A percentile compares a stretch with the other conserved stretches of the same genome.
These are phyloP conservation scores for Zarea fungicola DNA, from an alignment of 2,329 filamentous ascomycete species.

Conservation along the genomic window DNA sequence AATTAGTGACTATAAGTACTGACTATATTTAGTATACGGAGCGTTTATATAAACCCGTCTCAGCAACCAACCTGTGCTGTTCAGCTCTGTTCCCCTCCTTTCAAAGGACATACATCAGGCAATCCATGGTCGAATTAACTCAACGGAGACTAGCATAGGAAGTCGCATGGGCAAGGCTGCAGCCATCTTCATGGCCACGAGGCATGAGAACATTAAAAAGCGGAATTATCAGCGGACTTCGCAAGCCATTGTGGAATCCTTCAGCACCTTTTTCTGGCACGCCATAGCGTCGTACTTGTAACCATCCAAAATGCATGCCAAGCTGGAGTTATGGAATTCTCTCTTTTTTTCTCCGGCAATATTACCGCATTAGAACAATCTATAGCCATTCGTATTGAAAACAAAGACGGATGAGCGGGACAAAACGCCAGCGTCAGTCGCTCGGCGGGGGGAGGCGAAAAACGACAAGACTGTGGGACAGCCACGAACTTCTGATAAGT, in stretches of 20 bases:
- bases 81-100: constrained; percentile 5
- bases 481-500: no score
- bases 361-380: no score
- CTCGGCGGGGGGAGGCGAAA: background rate
- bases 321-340: background rate
- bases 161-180: constrained; percentile 11
- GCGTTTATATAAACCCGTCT: background rate
- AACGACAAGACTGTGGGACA: constrained; percentile 1
- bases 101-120: background rate
- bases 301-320: background rate
- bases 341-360: no score
- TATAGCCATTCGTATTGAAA: no score
- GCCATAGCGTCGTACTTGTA: background rate
- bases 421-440: no score
- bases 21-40: no score
- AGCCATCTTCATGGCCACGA: constrained; percentile 4
- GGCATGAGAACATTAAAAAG: background rate
- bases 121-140: background rate
- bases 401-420: no score
- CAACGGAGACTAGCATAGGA: constrained; percentile 10
- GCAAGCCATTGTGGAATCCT: constrained; percentile 3
- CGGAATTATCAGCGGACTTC: constrained; percentile 8
- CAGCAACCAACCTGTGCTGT: background rate
- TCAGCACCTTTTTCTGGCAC: background rate
- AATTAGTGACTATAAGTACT: background rate